A percentile compares a stretch with the other conserved stretches of the same genome.
Evolutionary conservation across 129 eudicot species (phyloP).

Genomic region (Artemisia tridentata): DNA sequence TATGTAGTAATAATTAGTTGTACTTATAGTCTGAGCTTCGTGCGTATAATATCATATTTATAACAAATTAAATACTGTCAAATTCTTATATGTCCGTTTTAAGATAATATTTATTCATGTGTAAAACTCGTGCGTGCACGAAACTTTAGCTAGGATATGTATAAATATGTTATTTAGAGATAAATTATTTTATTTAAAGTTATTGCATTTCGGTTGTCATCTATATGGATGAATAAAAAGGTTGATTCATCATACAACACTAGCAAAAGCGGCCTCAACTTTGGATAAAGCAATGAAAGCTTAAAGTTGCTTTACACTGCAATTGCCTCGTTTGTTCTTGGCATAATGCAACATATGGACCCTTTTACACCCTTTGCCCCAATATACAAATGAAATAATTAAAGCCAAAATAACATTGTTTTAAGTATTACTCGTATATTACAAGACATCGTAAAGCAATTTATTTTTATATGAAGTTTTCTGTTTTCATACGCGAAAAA

Average conservation of each 20-base stretch:
- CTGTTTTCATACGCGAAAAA: no score
- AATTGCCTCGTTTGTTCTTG: constrained; percentile 35
- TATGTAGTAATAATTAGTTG: no score
- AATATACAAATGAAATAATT: not conserved
- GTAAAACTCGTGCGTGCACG: no score
- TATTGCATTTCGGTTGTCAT: not conserved
- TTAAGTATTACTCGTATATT: no score
- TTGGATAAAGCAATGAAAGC: constrained; percentile 37
- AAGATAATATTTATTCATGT: no score
- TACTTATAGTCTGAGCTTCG: no score
- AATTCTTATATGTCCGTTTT: no score
- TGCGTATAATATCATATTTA: no score
- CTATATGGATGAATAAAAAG: not conserved
- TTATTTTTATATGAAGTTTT: no score
- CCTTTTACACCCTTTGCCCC: constrained; percentile 27
- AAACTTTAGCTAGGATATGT: not conserved
- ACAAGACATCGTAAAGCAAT: no score
- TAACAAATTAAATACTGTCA: no score
- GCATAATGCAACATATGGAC: constrained; percentile 48
- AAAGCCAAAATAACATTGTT: not conserved
- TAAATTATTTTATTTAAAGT: not conserved
- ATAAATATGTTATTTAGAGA: not conserved
- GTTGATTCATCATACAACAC: constrained; percentile 33
- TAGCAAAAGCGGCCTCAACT: constrained; percentile 37
- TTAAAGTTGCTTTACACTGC: constrained; percentile 41